Conservation (phyloP, 2,329 filamentous ascomycete species). For the Penicillium glabrum region DNA sequence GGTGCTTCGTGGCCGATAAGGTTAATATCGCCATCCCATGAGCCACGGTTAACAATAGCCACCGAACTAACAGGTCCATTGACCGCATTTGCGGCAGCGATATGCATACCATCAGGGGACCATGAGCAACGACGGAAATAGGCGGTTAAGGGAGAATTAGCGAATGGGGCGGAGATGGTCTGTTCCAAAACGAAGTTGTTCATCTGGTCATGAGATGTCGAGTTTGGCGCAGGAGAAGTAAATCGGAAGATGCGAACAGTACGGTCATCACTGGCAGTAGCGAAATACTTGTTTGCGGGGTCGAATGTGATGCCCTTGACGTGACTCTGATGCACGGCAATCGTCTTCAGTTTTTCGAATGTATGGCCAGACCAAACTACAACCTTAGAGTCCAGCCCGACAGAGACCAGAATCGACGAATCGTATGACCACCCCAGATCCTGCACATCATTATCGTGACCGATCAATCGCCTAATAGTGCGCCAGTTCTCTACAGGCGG, state of each 20-base stretch:
- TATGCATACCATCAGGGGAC: conserved; percentile 96
- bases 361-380: conserved; percentile 98
- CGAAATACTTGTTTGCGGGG: conserved; percentile 98
- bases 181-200: conserved; percentile 95
- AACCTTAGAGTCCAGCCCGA: conserved; percentile 95
- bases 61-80: conserved; percentile 97
- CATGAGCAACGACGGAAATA: conserved; percentile 97
- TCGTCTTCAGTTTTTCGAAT: conserved; percentile 94
- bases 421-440: conserved; percentile 97
- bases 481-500: conserved; percentile 98
- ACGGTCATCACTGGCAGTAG: conserved; percentile 93
- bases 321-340: conserved; percentile 91
- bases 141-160: conserved; percentile 88
- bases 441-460: conserved; percentile 98
- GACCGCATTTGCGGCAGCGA: conserved; percentile 93
- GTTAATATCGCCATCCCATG: conserved; percentile 96
- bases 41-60: conserved; percentile 86
- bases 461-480: conserved; percentile 86
- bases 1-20: conserved; percentile 96
- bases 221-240: conserved; percentile 84
- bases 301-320: conserved; percentile 99
- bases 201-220: conserved; percentile 89
- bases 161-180: conserved; percentile 85
- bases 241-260: conserved; percentile 97
- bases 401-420: conserved; percentile 91